Conservation (phyloP, 2,329 filamentous ascomycete genomes). For the Penicillium sp. region DNA sequence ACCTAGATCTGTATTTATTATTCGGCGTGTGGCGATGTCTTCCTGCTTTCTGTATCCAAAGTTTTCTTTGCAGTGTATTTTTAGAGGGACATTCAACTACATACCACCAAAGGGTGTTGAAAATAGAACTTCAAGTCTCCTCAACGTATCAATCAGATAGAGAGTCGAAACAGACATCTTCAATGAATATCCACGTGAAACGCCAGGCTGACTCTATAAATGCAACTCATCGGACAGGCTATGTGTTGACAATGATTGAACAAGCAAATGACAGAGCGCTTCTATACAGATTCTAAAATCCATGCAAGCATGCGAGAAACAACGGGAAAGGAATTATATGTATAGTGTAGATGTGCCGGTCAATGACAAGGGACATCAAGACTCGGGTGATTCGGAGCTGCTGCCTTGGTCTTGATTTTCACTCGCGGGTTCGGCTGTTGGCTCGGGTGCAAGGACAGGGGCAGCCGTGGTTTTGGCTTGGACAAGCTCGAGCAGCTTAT, state of each 20-base stretch:
- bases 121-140: too few relatives aligned
- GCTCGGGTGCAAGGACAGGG: conserved; percentile 1
- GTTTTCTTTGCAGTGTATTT: too few relatives aligned
- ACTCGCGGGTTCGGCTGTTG: conserved; percentile 6
- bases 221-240: conserved; percentile 13
- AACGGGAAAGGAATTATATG: conserved; percentile 13
- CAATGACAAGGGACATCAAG: conserved; percentile 5
- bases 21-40: too few relatives aligned
- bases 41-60: too few relatives aligned
- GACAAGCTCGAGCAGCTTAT: conserved; percentile 59
- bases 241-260: conserved; percentile 11
- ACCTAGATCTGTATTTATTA: too few relatives aligned
- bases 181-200: conserved; percentile 12
- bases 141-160: too few relatives aligned
- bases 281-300: conserved; percentile 15
- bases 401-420: conserved; percentile 13
- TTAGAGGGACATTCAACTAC: too few relatives aligned
- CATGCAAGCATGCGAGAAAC: neutral
- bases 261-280: conserved; percentile 8
- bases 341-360: neutral
- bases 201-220: conserved; percentile 21
- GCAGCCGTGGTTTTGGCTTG: conserved; percentile 35
- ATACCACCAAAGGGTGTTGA: too few relatives aligned
- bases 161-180: neutral
- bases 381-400: conserved; percentile 13